Conservation (phyloP, 441 rosid species). For the Francoa sonchifolia region DNA sequence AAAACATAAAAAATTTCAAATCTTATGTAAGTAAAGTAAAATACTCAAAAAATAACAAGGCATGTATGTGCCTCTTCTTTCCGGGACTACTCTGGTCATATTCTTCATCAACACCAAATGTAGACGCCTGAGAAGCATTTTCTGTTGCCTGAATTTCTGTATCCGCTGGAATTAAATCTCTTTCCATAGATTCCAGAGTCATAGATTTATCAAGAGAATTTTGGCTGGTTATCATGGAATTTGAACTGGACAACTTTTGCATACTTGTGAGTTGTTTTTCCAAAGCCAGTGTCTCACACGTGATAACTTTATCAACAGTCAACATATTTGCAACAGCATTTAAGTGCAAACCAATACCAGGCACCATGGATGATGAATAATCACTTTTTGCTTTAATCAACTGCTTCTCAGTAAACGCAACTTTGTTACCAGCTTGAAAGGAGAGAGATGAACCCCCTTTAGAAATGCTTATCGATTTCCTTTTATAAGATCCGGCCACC, state of each 20-base stretch:
- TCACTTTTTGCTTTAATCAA: too few relatives aligned
- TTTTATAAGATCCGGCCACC: too few relatives aligned
- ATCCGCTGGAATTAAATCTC: constrained; percentile 11
- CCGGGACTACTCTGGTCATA: constrained; percentile 15
- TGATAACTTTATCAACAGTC: constrained; percentile 6
- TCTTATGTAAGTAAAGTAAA: neutral
- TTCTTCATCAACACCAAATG: constrained; percentile 10
- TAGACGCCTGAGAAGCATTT: constrained; percentile 9
- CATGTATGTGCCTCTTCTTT: constrained; percentile 18
- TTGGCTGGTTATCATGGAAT: too few relatives aligned
- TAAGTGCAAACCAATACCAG: constrained; percentile 10
- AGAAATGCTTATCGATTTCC: too few relatives aligned
- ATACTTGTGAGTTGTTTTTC: constrained; percentile 6
- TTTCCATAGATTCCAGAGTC: constrained; percentile 7
- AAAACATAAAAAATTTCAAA: neutral
- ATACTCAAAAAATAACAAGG: neutral
- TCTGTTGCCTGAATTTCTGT: constrained; percentile 11
- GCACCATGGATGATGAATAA: too few relatives aligned
- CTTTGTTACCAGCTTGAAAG: too few relatives aligned
- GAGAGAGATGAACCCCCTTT: too few relatives aligned
- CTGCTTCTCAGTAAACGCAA: too few relatives aligned
- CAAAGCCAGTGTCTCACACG: constrained; percentile 6
- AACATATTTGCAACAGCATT: constrained; percentile 1
- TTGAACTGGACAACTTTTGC: too few relatives aligned
- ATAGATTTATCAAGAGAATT: too few relatives aligned